Evolutionary conservation across 2,329 filamentous ascomycete genomes (phyloP).

Genomic region (Boeremia exigua): DNA sequence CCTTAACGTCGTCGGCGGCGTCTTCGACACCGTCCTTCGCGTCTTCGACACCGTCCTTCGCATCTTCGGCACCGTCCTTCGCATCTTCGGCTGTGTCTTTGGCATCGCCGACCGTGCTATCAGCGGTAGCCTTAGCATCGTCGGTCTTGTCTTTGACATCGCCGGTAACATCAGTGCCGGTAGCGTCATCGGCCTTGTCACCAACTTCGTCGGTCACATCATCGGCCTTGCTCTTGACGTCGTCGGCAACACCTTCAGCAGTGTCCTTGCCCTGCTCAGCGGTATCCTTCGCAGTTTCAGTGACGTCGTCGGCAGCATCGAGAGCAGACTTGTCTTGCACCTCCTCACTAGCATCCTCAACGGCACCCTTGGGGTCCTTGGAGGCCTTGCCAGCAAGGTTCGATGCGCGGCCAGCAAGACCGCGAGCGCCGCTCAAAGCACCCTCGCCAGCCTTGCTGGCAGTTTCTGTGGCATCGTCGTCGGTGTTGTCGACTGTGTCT

Average conservation of each 20-base stretch:
- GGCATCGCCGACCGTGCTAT: slow-evolving; percentile 31
- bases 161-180: slow-evolving; percentile 28
- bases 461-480: slow-evolving; percentile 48
- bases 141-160: slow-evolving; percentile 40
- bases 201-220: slow-evolving; percentile 39
- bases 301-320: slow-evolving; percentile 42
- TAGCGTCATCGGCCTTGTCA: slow-evolving; percentile 40
- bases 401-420: slow-evolving; percentile 56
- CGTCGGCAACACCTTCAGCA: slow-evolving; percentile 38
- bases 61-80: slow-evolving; percentile 38
- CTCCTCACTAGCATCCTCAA: slow-evolving; percentile 46
- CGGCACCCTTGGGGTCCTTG: slow-evolving; percentile 47
- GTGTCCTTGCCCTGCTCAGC: slow-evolving; percentile 45
- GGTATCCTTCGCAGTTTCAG: slow-evolving; percentile 39
- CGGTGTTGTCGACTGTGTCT: slow-evolving; percentile 48
- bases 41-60: slow-evolving; percentile 38
- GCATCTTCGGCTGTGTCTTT: slow-evolving; percentile 36
- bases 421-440: slow-evolving; percentile 53
- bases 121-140: slow-evolving; percentile 26
- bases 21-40: slow-evolving; percentile 38
- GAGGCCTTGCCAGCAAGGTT: slow-evolving; percentile 53
- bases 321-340: slow-evolving; percentile 43
- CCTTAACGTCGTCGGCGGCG: slow-evolving; percentile 35
- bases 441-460: slow-evolving; percentile 47
- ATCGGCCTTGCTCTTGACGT: slow-evolving; percentile 36